Evolutionary conservation across 73 alveolate genomes (phyloP), one percentile per base, ranked within the genome.

Genomic region (Tetrahymena borealis): DNA sequence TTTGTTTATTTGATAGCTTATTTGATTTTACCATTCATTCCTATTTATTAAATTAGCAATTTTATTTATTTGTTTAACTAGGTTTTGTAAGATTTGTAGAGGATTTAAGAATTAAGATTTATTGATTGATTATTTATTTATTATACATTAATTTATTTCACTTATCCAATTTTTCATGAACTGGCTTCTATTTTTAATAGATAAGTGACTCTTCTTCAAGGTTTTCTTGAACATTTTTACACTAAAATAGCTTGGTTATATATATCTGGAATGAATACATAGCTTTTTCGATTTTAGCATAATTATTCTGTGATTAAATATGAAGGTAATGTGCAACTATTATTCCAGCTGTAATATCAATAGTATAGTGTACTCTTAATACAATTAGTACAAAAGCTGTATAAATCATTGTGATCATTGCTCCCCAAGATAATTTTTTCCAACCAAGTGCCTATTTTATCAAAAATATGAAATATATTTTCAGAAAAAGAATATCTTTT

Each of bases 361-460:
- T 97, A 33, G 97, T 93, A 91, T 98, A 98, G 91, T 98, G 99
- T 1, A 97, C 98, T 90, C 99, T 93, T 37, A 96, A 90, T 91
- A 39, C 91, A 2, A 95, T 40, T 98, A 98, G 95, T 28, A 95
- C 85, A 37, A 94, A 32, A 8, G 95, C 91, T 91, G 97, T 97
- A 39, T 96, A 35, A 39, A 91, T 18, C n/a, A 90, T 79, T 38
- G 98, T 96, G 37, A 95, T 20, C 37, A 40, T 37, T 38, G 95
- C 91, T 91, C 79, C 91, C 90, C 40, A 94, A 15, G 96, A 60
- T 20, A 60, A 2, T 6, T 60, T 60, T 60, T 60, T 60, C 85
- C 85, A 60, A 24, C 85, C 85, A 24, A 60, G 28, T 20, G 85
- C 85, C 85, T 60, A 15, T 60, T 60, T 40, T 4, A 15, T 60